These are phyloP conservation scores for Collybia mongolica DNA, from an alignment of 768 basidiomycete genomes.

Conservation along the genomic window DNA sequence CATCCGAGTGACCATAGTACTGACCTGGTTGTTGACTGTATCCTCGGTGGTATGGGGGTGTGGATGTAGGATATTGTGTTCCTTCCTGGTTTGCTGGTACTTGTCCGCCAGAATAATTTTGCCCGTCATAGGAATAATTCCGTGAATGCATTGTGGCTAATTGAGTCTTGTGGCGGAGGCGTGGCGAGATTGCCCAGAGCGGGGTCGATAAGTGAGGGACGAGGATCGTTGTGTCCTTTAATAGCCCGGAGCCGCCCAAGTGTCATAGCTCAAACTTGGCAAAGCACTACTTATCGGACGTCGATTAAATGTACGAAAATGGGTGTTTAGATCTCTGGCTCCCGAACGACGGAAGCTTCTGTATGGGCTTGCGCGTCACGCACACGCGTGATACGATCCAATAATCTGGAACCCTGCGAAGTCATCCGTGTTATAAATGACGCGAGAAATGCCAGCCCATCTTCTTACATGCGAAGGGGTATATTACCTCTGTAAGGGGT, in stretches of 20 bases:
- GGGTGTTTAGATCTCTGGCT: slow-evolving; percentile 34
- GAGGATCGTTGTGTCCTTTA: slow-evolving; percentile 35
- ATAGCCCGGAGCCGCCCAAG: slow-evolving; percentile 41
- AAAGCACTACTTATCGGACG: slow-evolving; percentile 33
- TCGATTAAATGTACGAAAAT: slow-evolving; percentile 37
- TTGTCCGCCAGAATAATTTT: slow-evolving; percentile 28
- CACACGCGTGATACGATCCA: slow-evolving; percentile 27
- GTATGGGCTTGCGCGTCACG: slow-evolving; percentile 31
- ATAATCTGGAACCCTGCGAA: slow-evolving; percentile 34
- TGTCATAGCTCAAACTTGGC: slow-evolving; percentile 40
- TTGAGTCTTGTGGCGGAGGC: slow-evolving; percentile 24
- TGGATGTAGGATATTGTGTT: slow-evolving; percentile 24
- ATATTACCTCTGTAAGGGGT: slow-evolving; percentile 18
- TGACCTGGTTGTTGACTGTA: slow-evolving; percentile 33
- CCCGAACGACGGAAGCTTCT: slow-evolving; percentile 42
- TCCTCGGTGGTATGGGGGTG: slow-evolving; percentile 15
- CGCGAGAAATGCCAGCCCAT: slow-evolving; percentile 11
- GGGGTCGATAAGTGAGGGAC: slow-evolving; percentile 16
- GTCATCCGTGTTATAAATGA: slow-evolving; percentile 10
- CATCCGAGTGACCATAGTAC: slow-evolving; percentile 30
- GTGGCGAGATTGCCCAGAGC: slow-evolving; percentile 21
- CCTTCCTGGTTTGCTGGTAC: slow-evolving; percentile 18
- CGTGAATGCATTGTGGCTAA: slow-evolving; percentile 37
- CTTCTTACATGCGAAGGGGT: slow-evolving; percentile 16
- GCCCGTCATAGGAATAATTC: slow-evolving; percentile 41